A percentile compares a stretch with the other conserved stretches of the same genome.
Conservation (phyloP, 1,284 basidiomycete genomes). For the Dichomitus squalens region DNA sequence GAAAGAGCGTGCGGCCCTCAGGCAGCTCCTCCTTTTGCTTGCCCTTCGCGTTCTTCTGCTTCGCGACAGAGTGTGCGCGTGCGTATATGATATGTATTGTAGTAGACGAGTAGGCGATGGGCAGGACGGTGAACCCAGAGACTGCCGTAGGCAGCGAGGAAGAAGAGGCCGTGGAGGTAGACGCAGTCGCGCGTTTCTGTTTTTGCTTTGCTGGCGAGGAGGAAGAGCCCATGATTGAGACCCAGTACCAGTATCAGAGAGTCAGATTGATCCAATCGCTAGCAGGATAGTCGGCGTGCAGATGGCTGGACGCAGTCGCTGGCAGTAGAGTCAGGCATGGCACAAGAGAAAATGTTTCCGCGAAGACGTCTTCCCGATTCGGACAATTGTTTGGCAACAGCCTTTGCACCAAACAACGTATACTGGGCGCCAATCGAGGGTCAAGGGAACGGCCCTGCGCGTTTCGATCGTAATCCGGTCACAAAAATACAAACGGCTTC, state of each 20-base stretch:
- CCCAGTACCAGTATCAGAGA: neutral
- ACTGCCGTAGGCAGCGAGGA: conserved; percentile 31
- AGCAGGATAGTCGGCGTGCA: no score
- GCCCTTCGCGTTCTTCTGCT: conserved; percentile 31
- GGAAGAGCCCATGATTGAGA: conserved; percentile 6
- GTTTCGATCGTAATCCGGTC: no score
- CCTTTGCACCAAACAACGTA: conserved; percentile 18
- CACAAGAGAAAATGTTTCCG: conserved; percentile 3
- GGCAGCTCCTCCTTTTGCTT: conserved; percentile 46
- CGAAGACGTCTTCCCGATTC: neutral
- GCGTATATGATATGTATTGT: conserved; percentile 67
- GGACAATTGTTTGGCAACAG: conserved; percentile 19
- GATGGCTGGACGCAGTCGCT: no score
- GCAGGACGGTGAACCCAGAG: conserved; percentile 62
- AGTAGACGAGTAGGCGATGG: conserved; percentile 53
- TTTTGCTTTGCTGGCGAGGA: conserved; percentile 8
- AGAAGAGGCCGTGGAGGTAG: conserved; percentile 5
- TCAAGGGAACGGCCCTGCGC: no score
- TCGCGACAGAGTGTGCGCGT: conserved; percentile 53
- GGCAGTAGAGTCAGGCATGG: neutral
- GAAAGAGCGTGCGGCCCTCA: conserved; percentile 77
- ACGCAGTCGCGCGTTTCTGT: neutral
- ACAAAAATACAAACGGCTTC: no score
- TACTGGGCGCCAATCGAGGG: conserved; percentile 3
- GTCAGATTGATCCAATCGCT: neutral